phyloP scores from a whole-genome alignment of 2,329 filamentous ascomycete genomes.

The Aspergillus brasiliensis region DNA sequence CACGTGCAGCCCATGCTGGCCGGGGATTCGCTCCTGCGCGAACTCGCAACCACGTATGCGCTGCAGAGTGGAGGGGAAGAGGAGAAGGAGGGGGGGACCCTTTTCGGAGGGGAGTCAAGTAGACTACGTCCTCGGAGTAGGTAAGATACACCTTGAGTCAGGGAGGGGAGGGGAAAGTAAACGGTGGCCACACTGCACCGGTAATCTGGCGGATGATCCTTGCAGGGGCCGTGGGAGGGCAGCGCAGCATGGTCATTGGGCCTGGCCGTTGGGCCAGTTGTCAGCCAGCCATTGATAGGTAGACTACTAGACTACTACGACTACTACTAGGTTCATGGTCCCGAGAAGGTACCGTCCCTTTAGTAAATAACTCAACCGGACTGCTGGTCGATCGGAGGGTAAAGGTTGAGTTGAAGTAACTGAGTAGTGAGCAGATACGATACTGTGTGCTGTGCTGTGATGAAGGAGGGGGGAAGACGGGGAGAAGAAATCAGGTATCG shows the following conservation, averaged over 20 bases:
- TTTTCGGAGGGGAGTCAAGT: not conserved
- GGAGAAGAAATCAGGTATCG: not conserved
- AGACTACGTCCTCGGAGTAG: too few relatives aligned
- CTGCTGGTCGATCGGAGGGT: not conserved
- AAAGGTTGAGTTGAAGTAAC: too few relatives aligned
- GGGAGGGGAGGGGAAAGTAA: not conserved
- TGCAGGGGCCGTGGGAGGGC: conserved; percentile 12
- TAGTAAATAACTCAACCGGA: not conserved
- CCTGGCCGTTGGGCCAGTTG: conserved; percentile 1
- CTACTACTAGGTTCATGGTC: not conserved
- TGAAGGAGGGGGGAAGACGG: not conserved
- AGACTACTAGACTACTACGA: too few relatives aligned
- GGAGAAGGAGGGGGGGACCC: not conserved
- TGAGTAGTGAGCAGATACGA: too few relatives aligned
- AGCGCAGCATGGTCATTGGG: conserved; percentile 1
- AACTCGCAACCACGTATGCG: not conserved
- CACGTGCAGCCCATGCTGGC: not conserved
- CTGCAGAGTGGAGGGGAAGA: not conserved
- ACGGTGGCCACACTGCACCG: conserved; percentile 11
- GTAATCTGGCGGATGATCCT: conserved; percentile 18
- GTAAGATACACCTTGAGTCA: not conserved
- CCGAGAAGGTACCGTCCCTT: not conserved
- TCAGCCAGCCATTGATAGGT: not conserved
- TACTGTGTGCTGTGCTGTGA: too few relatives aligned
- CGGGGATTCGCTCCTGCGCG: not conserved